phyloP scores from a whole-genome alignment of 192 early-diverging fungal genomes.

The Gigaspora rosea region DNA sequence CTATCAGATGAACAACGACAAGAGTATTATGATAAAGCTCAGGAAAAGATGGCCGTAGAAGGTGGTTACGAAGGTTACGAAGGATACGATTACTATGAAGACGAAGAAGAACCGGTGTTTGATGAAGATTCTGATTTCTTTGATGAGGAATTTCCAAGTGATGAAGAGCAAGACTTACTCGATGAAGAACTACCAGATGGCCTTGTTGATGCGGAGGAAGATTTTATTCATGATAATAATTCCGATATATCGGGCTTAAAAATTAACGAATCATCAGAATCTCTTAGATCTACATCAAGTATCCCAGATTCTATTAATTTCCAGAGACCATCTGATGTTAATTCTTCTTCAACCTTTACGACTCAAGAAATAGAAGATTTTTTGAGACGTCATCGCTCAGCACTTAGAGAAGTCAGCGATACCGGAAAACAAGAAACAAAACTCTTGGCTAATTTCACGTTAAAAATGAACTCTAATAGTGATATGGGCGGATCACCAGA shows the following conservation, averaged over 20 bases:
- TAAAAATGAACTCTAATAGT: conserved; percentile 42
- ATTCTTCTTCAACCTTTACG: not conserved
- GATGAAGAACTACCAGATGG: conserved; percentile 46
- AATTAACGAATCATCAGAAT: not conserved
- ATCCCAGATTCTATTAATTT: not conserved
- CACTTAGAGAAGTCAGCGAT: conserved; percentile 63
- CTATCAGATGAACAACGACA: conserved; percentile 17
- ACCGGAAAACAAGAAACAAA: conserved; percentile 64
- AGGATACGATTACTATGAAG: conserved; percentile 37
- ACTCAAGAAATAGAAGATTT: conserved; percentile 53
- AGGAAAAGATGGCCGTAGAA: not conserved
- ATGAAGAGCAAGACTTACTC: conserved; percentile 40
- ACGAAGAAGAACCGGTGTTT: conserved; percentile 3
- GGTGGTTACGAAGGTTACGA: conserved; percentile 25
- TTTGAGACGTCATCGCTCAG: conserved; percentile 59
- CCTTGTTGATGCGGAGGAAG: conserved; percentile 26
- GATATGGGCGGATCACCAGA: conserved; percentile 21
- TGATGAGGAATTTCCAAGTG: conserved; percentile 42
- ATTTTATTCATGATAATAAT: not conserved
- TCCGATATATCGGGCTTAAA: not conserved
- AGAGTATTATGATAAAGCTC: conserved; percentile 22
- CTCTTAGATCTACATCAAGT: conserved; percentile 1
- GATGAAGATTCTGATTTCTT: conserved; percentile 33
- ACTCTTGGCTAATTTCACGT: conserved; percentile 56
- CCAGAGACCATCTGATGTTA: not conserved